phyloP scores from a whole-genome alignment of 2,329 filamentous ascomycete genomes.

The Shiraia bambusicola region DNA sequence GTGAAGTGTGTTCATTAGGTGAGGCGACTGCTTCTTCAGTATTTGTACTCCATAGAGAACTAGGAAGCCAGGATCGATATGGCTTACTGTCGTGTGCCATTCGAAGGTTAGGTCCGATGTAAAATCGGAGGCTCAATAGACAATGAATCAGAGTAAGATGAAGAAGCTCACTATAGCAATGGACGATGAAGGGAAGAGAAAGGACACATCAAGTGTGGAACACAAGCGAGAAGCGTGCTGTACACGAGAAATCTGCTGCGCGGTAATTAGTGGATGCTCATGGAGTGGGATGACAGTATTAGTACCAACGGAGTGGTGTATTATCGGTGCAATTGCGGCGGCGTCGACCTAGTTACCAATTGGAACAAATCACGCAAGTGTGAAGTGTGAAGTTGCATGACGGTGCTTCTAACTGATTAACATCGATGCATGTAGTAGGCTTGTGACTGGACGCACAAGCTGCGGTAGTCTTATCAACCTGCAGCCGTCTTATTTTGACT shows the following conservation, averaged over 20 bases:
- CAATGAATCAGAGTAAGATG: not conserved
- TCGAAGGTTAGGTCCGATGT: too few relatives aligned
- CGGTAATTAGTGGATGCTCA: slow-evolving; percentile 15
- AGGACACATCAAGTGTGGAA: slow-evolving; percentile 3
- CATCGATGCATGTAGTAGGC: slow-evolving; percentile 13
- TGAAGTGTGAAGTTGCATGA: slow-evolving; percentile 19
- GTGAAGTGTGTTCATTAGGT: slow-evolving; percentile 47
- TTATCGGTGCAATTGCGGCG: slow-evolving; percentile 23
- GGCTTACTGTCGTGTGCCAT: slow-evolving; percentile 28
- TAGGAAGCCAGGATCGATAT: slow-evolving; percentile 32
- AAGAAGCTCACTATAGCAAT: slow-evolving; percentile 3
- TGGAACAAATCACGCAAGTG: slow-evolving; percentile 15
- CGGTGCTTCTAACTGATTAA: slow-evolving; percentile 22
- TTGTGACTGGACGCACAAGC: slow-evolving; percentile 18
- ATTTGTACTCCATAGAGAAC: slow-evolving; percentile 26
- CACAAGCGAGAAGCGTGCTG: slow-evolving; percentile 12
- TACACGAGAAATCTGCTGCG: slow-evolving; percentile 8
- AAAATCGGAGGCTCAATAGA: slow-evolving; percentile 1
- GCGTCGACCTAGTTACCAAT: slow-evolving; percentile 8
- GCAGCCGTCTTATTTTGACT: slow-evolving; percentile 34
- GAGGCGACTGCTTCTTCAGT: slow-evolving; percentile 16
- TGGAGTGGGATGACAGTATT: slow-evolving; percentile 29
- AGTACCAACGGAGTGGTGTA: slow-evolving; percentile 15
- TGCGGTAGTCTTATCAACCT: slow-evolving; percentile 38
- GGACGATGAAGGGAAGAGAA: slow-evolving; percentile 1